Conservation (phyloP, 345 rosid genomes). For the Eucalyptus erythrocorys region DNA sequence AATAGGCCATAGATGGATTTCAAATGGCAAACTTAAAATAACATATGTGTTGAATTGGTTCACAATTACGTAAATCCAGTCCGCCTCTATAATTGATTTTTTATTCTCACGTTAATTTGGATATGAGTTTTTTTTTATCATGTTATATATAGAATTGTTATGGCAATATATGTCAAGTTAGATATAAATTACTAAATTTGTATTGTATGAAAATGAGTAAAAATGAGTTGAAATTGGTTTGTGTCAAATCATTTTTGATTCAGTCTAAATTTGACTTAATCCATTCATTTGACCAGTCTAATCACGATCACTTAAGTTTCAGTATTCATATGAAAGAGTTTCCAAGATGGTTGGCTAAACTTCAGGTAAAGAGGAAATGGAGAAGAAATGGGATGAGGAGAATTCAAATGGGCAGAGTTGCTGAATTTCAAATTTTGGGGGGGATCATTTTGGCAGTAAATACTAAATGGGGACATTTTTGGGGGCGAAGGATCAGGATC, state of each 20-base stretch:
- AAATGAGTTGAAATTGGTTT: background rate
- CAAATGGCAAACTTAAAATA: rapidly evolving
- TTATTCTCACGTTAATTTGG: too few species aligned
- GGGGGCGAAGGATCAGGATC: background rate
- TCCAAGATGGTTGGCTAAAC: background rate
- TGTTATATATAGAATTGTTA: too few species aligned
- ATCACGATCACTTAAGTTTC: background rate
- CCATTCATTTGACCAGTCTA: too few species aligned
- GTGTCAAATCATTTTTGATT: too few species aligned
- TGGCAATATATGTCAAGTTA: too few species aligned
- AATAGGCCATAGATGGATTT: too few species aligned
- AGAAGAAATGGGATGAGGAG: background rate
- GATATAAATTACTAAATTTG: background rate
- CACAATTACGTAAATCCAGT: too few species aligned
- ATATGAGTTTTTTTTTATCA: too few species aligned
- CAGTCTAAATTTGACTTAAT: too few species aligned
- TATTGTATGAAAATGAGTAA: rapidly evolving
- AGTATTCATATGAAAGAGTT: background rate
- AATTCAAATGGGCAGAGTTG: background rate
- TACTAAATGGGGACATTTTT: background rate
- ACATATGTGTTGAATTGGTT: too few species aligned
- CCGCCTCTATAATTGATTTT: too few species aligned
- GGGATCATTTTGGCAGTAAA: background rate
- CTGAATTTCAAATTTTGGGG: background rate
- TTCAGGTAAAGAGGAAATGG: background rate